Base-by-base conservation (phyloP, 768 basidiomycete genomes). In the Hydnum rufescens region DNA sequence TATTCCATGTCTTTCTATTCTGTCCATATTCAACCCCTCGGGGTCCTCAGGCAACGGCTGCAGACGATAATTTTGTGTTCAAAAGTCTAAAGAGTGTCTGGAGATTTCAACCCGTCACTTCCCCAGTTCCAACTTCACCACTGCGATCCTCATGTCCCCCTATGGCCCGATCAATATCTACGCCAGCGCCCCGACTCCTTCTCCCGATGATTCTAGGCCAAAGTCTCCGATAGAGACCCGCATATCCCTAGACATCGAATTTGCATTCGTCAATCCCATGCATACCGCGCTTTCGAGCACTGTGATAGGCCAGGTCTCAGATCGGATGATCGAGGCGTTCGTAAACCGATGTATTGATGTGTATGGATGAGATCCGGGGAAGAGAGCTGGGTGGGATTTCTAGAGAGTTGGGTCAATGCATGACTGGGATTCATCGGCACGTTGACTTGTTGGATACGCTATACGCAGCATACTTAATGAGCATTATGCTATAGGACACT, bases 311-410 rank as follows among this genome's bases (percentile, higher is more conserved):
- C 78, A 83, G 61, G 80, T 95, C 3, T 84, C 85, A 2, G 76
- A 75, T 58, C 72, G 81, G 65, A 96, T 95, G 88, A 80, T 96
- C 23, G 68, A 80, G 51, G 90, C 92, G 1, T 99, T 99, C 59
- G 90, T 96, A 66, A 72, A 80, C 57, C 74, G 90, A 26, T 93
- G 88, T 64, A 43, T 70, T 52, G 67, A 72, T 49, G 68, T 93
- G 3, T 90, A 89, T 59, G 82, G 85, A n/a, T n/a, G n/a, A n/a
- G n/a, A n/a, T n/a, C n/a, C n/a, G n/a, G n/a, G n/a, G n/a, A n/a
- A n/a, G 32, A 16, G 31, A 53, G 53, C n/a, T n/a, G n/a, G n/a
- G n/a, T n/a, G n/a, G n/a, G n/a, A n/a, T n/a, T n/a, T n/a, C n/a
- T n/a, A n/a, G n/a, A n/a, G n/a, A n/a, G n/a, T n/a, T n/a, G n/a